Percentiles rank a stretch among this genome's conserved stretches.
phyloP scores from a whole-genome alignment of 257 asterid species.

The Pogostemon cablin region DNA sequence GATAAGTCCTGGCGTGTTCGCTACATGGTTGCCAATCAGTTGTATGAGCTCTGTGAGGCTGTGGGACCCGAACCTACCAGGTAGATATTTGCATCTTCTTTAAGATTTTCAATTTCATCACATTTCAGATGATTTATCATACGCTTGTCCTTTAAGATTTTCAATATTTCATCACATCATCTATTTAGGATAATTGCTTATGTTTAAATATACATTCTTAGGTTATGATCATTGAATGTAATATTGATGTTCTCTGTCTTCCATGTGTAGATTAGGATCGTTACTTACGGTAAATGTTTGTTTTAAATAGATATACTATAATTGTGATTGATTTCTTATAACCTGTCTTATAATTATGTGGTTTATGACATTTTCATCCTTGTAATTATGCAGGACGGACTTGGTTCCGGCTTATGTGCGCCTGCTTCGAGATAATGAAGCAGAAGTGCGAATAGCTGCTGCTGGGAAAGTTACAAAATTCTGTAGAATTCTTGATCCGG shows the following conservation, averaged over 20 bases:
- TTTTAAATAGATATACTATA: not conserved
- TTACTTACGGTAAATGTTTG: not conserved
- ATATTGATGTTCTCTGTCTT: not conserved
- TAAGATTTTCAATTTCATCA: slow-evolving; percentile 1
- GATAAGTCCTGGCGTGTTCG: slow-evolving; percentile 99
- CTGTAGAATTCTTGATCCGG: slow-evolving; percentile 77
- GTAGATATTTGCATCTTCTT: slow-evolving; percentile 44
- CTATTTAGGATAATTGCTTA: not conserved
- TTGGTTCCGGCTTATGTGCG: slow-evolving; percentile 93
- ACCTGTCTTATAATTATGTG: not conserved
- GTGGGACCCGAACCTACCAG: slow-evolving; percentile 95
- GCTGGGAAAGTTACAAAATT: slow-evolving; percentile 90
- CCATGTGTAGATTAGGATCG: not conserved
- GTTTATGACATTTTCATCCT: slow-evolving; percentile 28
- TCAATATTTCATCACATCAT: not conserved
- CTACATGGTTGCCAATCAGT: slow-evolving; percentile 97
- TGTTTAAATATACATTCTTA: not conserved
- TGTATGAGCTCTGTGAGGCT: slow-evolving; percentile 97
- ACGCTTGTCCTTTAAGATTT: not conserved
- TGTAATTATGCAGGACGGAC: slow-evolving; percentile 65
- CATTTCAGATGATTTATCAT: not conserved
- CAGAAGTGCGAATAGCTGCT: slow-evolving; percentile 92
- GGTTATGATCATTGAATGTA: not conserved
- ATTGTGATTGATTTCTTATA: not conserved
- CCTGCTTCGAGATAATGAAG: slow-evolving; percentile 88